Base-by-base conservation (phyloP, 768 basidiomycete species). In the Russula emetica region DNA sequence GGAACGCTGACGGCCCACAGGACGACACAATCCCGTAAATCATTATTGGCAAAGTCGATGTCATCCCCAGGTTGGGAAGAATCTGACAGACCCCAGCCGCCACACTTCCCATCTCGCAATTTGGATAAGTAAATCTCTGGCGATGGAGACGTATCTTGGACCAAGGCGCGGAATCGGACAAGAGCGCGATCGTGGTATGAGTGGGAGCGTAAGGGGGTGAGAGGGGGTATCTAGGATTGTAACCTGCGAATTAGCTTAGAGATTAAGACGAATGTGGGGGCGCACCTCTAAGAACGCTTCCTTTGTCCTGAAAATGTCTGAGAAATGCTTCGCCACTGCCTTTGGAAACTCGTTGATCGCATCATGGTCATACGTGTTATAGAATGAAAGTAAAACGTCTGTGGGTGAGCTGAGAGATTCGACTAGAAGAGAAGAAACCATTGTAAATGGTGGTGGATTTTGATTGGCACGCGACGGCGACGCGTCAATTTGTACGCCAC, bases 1-100 rank as follows among this genome's bases (percentile, higher is more conserved):
- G 91, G 91, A 8, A 93, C 80, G 61, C 79, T 85, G 32, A 89
- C 84, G 0, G 84, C 86, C 92, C 92, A 94, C 10, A 90, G 58
- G 22, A 85, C 76, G 22, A 74, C 79, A 71, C 83, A 82, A 63
- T 91, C 88, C 62, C 78, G 77, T n/a, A 92, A 76, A 68, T 81
- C 71, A 32, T 76, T 72, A 62, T 83, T 80, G 49, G 83, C 77
- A 44, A 84, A 67, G 22, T 72, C 67, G 28, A 67, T 62, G n/a
- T 71, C 69, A 49, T 73, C 72, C 28, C 74, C 52, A 22, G 64
- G 53, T 60, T 65, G 66, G 53, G 67, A 72, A 55, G 67, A 71
- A 22, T 77, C 80, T 28, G 38, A 42, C 20, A 88, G 74, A 7
- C 88, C 90, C 91, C 91, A 92, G n/a, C 90, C 91, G 30, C 88